Conservation (phyloP, 2,329 filamentous ascomycete genomes). For the Colletotrichum tofieldiae region DNA sequence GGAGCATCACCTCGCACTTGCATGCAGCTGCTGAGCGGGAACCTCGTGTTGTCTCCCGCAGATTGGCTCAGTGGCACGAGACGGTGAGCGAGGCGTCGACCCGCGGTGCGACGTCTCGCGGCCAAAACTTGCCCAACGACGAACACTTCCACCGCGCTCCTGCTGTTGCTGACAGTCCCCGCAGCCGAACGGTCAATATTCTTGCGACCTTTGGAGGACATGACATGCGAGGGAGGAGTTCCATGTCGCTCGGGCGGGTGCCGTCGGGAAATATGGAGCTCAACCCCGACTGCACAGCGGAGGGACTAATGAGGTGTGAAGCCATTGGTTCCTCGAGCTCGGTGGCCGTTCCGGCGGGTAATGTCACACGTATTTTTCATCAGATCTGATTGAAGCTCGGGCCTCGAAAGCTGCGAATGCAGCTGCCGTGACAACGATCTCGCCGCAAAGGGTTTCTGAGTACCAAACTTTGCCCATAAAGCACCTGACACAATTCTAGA, state of each 20-base stretch:
- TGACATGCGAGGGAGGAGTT: background rate
- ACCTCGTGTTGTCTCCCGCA: constrained; percentile 36
- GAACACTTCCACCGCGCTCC: constrained; percentile 12
- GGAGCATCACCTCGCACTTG: constrained; percentile 41
- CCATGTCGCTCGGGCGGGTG: constrained; percentile 19
- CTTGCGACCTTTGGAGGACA: background rate
- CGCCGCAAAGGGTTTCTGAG: background rate
- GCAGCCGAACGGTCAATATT: background rate
- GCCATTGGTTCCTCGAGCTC: background rate
- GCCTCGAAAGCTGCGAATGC: background rate
- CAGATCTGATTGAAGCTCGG: background rate
- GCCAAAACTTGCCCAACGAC: constrained; percentile 7
- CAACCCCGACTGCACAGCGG: constrained; percentile 2
- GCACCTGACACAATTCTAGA: background rate
- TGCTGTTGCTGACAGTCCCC: background rate
- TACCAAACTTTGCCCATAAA: background rate
- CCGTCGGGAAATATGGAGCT: constrained; percentile 20
- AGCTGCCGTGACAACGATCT: background rate
- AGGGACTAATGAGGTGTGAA: background rate
- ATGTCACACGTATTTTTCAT: background rate
- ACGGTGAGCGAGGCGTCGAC: constrained; percentile 35
- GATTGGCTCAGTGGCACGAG: constrained; percentile 26
- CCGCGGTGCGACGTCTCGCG: constrained; percentile 8
- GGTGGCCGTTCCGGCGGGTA: background rate
- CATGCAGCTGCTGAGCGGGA: constrained; percentile 41